Percentiles rank a stretch among this genome's conserved stretches.
Conservation (phyloP, 768 basidiomycete species). For the Collybia sp. region DNA sequence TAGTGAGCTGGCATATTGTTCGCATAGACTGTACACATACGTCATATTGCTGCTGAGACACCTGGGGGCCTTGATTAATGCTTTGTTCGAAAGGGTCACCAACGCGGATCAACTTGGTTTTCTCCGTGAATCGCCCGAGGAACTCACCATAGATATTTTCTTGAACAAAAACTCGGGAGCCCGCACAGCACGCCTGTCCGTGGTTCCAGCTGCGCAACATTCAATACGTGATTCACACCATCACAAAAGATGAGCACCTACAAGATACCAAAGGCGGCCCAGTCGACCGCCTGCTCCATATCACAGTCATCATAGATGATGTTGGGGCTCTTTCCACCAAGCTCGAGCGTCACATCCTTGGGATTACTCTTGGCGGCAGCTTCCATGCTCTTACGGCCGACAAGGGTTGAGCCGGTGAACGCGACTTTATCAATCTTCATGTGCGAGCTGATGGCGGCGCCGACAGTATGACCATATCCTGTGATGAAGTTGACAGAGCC, state of each 20-base stretch:
- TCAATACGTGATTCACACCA: neutral
- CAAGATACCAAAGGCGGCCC: conserved; percentile 66
- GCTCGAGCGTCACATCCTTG: conserved; percentile 71
- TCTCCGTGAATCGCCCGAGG: conserved; percentile 26
- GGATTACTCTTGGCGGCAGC: conserved; percentile 70
- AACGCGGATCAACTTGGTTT: conserved; percentile 10
- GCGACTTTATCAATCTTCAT: conserved; percentile 65
- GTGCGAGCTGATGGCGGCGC: conserved; percentile 64
- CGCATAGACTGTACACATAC: conserved; percentile 14
- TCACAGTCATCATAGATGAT: conserved; percentile 66
- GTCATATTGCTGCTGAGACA: conserved; percentile 42
- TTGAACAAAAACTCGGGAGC: conserved; percentile 81
- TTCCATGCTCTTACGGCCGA: conserved; percentile 67
- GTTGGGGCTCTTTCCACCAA: conserved; percentile 63
- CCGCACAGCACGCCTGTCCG: conserved; percentile 78
- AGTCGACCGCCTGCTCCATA: conserved; percentile 58
- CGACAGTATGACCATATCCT: conserved; percentile 65
- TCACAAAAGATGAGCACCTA: conserved; percentile 30
- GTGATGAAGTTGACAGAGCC: conserved; percentile 72
- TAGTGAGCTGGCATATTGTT: neutral
- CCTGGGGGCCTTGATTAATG: conserved; percentile 63
- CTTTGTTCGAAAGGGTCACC: conserved; percentile 55
- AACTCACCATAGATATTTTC: conserved; percentile 77
- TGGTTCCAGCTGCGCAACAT: conserved; percentile 40
- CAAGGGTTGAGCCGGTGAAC: conserved; percentile 74